phyloP scores from a whole-genome alignment of 176 grass and related monocot species.

The Metroxylon sagu region DNA sequence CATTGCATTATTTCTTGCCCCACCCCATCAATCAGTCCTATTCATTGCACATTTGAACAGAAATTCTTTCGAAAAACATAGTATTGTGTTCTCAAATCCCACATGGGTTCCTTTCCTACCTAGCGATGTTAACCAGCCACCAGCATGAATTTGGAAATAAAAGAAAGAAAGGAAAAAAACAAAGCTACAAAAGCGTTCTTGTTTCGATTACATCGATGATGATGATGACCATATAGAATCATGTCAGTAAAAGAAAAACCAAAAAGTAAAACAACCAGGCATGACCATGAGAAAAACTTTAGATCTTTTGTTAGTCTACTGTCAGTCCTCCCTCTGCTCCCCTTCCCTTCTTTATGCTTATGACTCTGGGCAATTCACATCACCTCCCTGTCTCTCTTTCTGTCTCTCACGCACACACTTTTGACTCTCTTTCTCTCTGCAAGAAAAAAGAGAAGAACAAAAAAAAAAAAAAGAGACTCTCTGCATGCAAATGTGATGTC shows the following conservation, averaged over 20 bases:
- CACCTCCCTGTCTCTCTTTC: conserved; percentile 6
- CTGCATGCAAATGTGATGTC: conserved; percentile 6
- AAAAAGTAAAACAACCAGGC: conserved; percentile 36
- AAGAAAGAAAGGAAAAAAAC: conserved; percentile 23
- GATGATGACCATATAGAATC: conserved; percentile 47
- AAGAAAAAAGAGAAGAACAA: background rate
- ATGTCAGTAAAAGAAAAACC: conserved; percentile 59
- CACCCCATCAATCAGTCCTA: too few relatives aligned
- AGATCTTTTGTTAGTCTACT: background rate
- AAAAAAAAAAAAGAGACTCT: too few relatives aligned
- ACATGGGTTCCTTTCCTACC: too few relatives aligned
- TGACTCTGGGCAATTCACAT: conserved; percentile 46
- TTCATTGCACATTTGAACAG: too few relatives aligned
- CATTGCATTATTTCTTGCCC: too few relatives aligned
- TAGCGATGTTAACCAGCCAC: too few relatives aligned
- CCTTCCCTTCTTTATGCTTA: conserved; percentile 15
- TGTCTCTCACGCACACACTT: background rate
- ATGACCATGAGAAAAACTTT: conserved; percentile 41
- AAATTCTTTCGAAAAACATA: too few relatives aligned
- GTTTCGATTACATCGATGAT: conserved; percentile 57
- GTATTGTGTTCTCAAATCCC: too few relatives aligned
- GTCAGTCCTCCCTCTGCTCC: conserved; percentile 28
- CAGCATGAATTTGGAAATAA: background rate
- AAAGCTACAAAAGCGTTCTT: conserved; percentile 63
- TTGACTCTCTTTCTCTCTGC: background rate